Evolutionary conservation across 2,329 filamentous ascomycete species (phyloP).

Genomic region (Grosmannia huntii): DNA sequence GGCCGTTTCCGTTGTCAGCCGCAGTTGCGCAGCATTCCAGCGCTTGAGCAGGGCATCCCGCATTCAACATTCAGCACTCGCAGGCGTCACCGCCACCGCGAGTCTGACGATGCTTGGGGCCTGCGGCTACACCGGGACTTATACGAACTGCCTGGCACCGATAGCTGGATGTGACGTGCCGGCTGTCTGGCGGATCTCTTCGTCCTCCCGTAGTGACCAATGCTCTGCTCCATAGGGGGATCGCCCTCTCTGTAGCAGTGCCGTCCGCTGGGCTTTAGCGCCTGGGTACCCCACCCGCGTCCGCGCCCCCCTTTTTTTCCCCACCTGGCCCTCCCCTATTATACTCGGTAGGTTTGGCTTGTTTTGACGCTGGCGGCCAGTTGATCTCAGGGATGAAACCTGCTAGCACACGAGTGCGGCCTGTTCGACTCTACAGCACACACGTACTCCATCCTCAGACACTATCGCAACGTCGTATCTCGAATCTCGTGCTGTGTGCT

Average conservation of each 20-base stretch:
- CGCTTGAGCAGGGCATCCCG: too few species aligned
- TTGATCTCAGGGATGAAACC: constrained; percentile 6
- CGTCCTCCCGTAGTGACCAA: not conserved
- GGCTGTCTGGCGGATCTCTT: not conserved
- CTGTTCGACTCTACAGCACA: not conserved
- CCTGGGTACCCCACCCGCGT: not conserved
- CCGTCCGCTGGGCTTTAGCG: not conserved
- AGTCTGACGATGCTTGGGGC: not conserved
- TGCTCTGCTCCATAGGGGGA: not conserved
- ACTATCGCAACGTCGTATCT: not conserved
- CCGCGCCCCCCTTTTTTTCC: not conserved
- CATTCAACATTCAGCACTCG: too few species aligned
- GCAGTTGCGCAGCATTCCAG: too few species aligned
- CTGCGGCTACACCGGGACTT: not conserved
- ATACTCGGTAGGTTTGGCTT: not conserved
- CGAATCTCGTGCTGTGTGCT: not conserved
- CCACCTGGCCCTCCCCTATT: not conserved
- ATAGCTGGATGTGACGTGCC: not conserved
- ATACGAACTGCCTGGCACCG: not conserved
- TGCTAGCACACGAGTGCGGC: not conserved
- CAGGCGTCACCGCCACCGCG: not conserved
- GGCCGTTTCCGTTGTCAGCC: too few species aligned
- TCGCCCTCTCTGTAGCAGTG: not conserved
- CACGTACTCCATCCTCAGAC: not conserved
- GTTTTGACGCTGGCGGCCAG: not conserved